Conservation (phyloP, 2,329 filamentous ascomycete genomes). For the Epichloe hybrida region DNA sequence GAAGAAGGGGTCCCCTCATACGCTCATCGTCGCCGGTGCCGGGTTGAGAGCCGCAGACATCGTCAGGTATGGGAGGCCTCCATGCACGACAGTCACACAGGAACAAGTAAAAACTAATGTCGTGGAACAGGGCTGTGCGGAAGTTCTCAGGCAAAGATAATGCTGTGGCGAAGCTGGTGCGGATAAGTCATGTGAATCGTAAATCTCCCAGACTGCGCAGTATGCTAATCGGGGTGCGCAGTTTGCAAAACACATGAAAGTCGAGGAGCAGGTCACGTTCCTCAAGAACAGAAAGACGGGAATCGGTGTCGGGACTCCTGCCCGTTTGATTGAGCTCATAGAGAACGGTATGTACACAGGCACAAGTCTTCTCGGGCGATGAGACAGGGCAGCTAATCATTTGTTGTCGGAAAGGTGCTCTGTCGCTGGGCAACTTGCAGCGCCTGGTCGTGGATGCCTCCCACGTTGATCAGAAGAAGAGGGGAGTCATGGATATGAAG, state of each 20-base stretch:
- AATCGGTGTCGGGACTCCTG: slow-evolving; percentile 82
- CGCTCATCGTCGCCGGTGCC: slow-evolving; percentile 73
- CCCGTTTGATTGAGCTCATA: slow-evolving; percentile 67
- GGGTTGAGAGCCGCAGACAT: slow-evolving; percentile 79
- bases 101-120: not conserved
- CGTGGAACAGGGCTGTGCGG: slow-evolving; percentile 47
- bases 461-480: slow-evolving; percentile 88
- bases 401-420: slow-evolving; percentile 34
- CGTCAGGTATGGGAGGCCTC: slow-evolving; percentile 41
- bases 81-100: not conserved
- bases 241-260: slow-evolving; percentile 97
- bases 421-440: slow-evolving; percentile 59
- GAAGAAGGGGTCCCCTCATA: slow-evolving; percentile 65
- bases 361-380: not conserved
- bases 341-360: slow-evolving; percentile 54
- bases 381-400: not conserved
- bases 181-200: slow-evolving; percentile 6
- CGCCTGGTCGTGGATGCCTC: slow-evolving; percentile 82
- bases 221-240: slow-evolving; percentile 14
- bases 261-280: slow-evolving; percentile 71
- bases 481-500: slow-evolving; percentile 88
- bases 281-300: slow-evolving; percentile 59
- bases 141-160: slow-evolving; percentile 68
- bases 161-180: slow-evolving; percentile 66
- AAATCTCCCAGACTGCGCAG: not conserved